Evolutionary conservation across 768 basidiomycete genomes (phyloP).

Genomic region (Austroboletus eburneus): DNA sequence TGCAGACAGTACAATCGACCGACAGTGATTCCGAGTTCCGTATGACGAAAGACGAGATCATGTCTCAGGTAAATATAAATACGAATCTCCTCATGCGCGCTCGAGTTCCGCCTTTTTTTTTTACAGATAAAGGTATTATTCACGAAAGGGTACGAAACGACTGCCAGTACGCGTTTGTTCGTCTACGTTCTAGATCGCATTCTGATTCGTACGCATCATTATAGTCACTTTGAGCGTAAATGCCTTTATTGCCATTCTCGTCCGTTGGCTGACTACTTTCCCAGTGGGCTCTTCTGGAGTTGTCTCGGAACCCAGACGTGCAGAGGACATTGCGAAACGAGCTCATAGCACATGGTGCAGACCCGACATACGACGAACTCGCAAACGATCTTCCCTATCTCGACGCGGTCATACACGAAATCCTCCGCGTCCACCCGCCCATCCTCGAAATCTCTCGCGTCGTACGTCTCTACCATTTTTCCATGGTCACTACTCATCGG

Average conservation of each 20-base stretch:
- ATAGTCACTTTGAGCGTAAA: not conserved
- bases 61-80: not conserved
- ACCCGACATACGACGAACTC: not conserved
- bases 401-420: slow-evolving; percentile 40
- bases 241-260: not conserved
- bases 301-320: not conserved
- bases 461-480: not conserved
- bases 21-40: not conserved
- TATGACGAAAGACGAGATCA: not conserved
- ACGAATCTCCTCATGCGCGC: not conserved
- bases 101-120: slow-evolving; percentile 17
- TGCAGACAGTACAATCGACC: not conserved
- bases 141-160: not conserved
- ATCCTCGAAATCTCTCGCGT: not conserved
- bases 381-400: not conserved
- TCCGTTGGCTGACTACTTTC: not conserved
- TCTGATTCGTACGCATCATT: not conserved
- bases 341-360: not conserved
- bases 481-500: no score
- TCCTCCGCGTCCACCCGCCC: not conserved
- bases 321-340: not conserved
- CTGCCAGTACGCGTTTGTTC: not conserved
- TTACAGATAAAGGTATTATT: slow-evolving; percentile 7
- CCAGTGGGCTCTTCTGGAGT: not conserved
- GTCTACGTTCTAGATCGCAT: not conserved